Percentiles rank a stretch among this genome's conserved stretches.
Conservation (phyloP, 257 asterid genomes). For the Fraxinus cuspidata region DNA sequence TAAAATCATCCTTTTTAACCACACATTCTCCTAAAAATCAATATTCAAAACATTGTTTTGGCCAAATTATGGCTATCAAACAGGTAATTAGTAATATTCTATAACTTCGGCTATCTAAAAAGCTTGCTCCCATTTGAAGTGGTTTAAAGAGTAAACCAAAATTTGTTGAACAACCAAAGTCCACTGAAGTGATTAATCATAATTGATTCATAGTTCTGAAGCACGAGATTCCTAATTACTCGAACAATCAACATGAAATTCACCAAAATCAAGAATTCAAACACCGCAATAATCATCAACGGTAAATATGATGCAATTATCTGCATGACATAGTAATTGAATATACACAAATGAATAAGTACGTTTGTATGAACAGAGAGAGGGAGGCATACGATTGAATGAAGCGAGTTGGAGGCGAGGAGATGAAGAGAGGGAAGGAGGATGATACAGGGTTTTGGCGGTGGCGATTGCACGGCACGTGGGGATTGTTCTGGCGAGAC, state of each 20-base stretch:
- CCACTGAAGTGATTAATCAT: neutral
- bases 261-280: neutral
- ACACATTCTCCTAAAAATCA: no score
- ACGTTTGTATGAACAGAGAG: neutral
- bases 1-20: no score
- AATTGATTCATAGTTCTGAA: neutral
- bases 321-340: neutral
- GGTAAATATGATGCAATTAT: neutral
- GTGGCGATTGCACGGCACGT: conserved; percentile 40
- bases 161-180: neutral
- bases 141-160: neutral
- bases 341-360: neutral
- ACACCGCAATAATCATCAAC: neutral
- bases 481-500: conserved; percentile 44
- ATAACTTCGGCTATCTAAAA: neutral
- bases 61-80: no score
- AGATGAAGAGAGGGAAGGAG: conserved; percentile 26
- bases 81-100: neutral
- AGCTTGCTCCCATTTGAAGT: neutral
- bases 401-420: conserved; percentile 30
- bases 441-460: conserved; percentile 54
- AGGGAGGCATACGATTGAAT: conserved; percentile 39
- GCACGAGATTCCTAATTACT: neutral
- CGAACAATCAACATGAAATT: neutral
- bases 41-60: no score